A percentile compares a stretch with the other conserved stretches of the same genome.
Conservation (phyloP, 345 rosid species). For the Acer campestre region DNA sequence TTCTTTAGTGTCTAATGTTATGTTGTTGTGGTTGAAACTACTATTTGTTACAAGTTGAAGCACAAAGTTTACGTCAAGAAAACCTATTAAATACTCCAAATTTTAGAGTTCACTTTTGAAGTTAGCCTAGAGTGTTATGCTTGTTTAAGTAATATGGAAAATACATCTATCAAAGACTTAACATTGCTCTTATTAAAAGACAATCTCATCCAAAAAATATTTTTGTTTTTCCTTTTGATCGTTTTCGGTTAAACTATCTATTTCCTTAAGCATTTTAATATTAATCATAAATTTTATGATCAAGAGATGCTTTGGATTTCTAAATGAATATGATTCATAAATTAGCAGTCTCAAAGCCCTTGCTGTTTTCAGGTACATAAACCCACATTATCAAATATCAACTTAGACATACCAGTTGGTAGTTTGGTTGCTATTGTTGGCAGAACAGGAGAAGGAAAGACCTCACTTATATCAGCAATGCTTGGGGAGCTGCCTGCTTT, state of each 20-base stretch:
- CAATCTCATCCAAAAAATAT: not conserved
- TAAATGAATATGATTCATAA: not conserved
- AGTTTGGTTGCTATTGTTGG: slow-evolving; percentile 92
- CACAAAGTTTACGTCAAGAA: not conserved
- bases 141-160: not conserved
- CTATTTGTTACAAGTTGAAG: not conserved
- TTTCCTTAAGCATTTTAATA: too few species aligned
- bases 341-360: slow-evolving; percentile 1
- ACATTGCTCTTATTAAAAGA: not conserved
- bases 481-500: slow-evolving; percentile 80
- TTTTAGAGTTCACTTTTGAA: not conserved
- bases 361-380: slow-evolving; percentile 52
- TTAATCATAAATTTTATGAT: too few species aligned
- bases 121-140: not conserved
- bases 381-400: slow-evolving; percentile 69
- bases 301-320: too few species aligned
- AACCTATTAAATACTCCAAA: not conserved
- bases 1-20: not conserved
- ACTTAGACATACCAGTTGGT: slow-evolving; percentile 74
- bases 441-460: slow-evolving; percentile 96
- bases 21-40: not conserved
- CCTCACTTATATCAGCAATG: slow-evolving; percentile 94
- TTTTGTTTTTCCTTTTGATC: not conserved
- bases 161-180: not conserved
- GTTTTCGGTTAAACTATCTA: too few species aligned